Evolutionary conservation across 805 yeast genomes (phyloP).

Genomic region (Teunomyces panamensis): DNA sequence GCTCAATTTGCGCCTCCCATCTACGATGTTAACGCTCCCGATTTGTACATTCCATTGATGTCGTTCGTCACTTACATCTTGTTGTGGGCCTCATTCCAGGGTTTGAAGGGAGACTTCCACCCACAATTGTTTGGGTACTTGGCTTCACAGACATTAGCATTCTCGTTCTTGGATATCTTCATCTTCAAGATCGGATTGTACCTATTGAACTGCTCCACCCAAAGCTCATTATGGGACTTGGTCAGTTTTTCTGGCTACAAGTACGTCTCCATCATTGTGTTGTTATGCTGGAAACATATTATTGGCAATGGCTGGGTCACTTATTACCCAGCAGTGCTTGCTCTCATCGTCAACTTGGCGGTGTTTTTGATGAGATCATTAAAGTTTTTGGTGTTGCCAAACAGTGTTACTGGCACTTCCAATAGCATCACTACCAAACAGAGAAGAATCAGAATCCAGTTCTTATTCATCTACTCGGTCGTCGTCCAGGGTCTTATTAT

Average conservation of each 20-base stretch:
- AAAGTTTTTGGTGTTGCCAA: slow-evolving; percentile 65
- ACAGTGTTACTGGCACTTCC: slow-evolving; percentile 33
- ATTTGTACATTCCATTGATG: slow-evolving; percentile 93
- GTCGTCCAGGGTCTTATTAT: slow-evolving; percentile 72
- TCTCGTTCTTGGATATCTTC: slow-evolving; percentile 70
- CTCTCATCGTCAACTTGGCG: slow-evolving; percentile 45
- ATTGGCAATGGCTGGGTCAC: slow-evolving; percentile 31
- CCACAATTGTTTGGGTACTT: slow-evolving; percentile 89
- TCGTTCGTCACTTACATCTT: slow-evolving; percentile 84
- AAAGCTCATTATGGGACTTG: slow-evolving; percentile 67
- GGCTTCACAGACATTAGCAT: slow-evolving; percentile 82
- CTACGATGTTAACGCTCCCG: slow-evolving; percentile 93
- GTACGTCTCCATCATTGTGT: slow-evolving; percentile 73
- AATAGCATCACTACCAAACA: slow-evolving; percentile 63
- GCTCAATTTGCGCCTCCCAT: slow-evolving; percentile 64
- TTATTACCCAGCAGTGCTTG: slow-evolving; percentile 33
- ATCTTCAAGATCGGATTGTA: slow-evolving; percentile 81
- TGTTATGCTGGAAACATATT: slow-evolving; percentile 50
- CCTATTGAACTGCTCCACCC: slow-evolving; percentile 66
- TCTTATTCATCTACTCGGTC: slow-evolving; percentile 80
- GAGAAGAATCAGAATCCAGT: slow-evolving; percentile 80
- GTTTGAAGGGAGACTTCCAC: slow-evolving; percentile 84
- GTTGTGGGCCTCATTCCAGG: slow-evolving; percentile 79
- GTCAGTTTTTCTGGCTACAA: slow-evolving; percentile 92
- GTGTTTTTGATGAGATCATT: slow-evolving; percentile 68